Percentiles rank a stretch among this genome's conserved stretches.
Evolutionary conservation across 2,329 filamentous ascomycete genomes (phyloP).

Genomic region (Colletotrichum sp.): DNA sequence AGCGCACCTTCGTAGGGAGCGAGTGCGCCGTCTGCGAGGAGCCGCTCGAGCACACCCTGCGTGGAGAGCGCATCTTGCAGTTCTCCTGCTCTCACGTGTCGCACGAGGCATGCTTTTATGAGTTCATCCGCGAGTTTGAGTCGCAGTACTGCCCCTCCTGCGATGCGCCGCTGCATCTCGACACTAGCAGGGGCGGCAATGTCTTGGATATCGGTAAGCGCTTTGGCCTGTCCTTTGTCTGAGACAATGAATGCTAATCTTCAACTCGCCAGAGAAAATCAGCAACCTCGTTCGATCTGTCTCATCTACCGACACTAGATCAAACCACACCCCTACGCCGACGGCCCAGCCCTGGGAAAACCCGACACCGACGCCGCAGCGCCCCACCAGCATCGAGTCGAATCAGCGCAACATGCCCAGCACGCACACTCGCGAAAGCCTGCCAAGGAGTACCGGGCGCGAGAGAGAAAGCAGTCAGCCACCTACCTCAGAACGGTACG

Average conservation of each 20-base stretch:
- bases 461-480: constrained; percentile 56
- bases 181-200: constrained; percentile 92
- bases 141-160: constrained; percentile 94
- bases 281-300: constrained; percentile 90
- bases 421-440: constrained; percentile 41
- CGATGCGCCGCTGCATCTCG: constrained; percentile 87
- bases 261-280: constrained; percentile 76
- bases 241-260: constrained; percentile 11
- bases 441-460: constrained; percentile 37
- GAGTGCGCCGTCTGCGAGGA: constrained; percentile 98
- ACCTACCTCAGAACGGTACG: constrained; percentile 48
- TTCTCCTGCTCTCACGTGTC: constrained; percentile 97
- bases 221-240: background rate
- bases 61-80: constrained; percentile 91
- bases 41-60: constrained; percentile 91
- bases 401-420: constrained; percentile 36
- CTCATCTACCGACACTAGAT: constrained; percentile 68
- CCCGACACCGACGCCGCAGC: constrained; percentile 54
- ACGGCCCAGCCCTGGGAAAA: constrained; percentile 74
- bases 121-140: constrained; percentile 95
- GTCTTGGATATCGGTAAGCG: constrained; percentile 83
- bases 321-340: constrained; percentile 56
- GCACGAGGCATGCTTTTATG: constrained; percentile 98
- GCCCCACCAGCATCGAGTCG: constrained; percentile 56
- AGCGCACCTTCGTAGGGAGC: constrained; percentile 93